Conservation (phyloP, 2,329 filamentous ascomycete species). For the Hysterium pulicare region DNA sequence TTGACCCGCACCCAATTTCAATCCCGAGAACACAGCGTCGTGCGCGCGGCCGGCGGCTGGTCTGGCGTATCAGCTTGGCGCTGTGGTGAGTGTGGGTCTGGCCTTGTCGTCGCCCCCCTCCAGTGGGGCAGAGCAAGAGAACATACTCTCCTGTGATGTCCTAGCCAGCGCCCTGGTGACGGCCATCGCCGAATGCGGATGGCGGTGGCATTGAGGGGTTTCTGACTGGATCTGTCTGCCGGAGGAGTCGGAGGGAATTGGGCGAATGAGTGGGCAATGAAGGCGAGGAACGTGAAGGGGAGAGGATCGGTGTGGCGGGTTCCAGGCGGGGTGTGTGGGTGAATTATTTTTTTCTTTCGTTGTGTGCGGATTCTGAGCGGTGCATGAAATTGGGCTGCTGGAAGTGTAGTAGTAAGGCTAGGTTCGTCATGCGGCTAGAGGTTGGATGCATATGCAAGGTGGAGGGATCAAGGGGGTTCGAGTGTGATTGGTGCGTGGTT, state of each 20-base stretch:
- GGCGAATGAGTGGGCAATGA: not conserved
- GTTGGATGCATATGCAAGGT: conserved; percentile 2
- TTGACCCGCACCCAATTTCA: not conserved
- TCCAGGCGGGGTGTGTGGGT: too few species aligned
- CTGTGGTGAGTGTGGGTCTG: not conserved
- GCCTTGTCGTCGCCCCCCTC: not conserved
- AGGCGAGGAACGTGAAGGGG: not conserved
- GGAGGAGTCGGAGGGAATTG: not conserved
- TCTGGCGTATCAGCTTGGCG: conserved; percentile 1
- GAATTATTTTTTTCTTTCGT: too few species aligned
- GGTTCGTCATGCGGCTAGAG: not conserved
- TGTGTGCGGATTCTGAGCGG: too few species aligned
- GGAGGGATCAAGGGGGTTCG: not conserved
- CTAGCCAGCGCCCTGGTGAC: too few species aligned
- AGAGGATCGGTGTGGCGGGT: too few species aligned
- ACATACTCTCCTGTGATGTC: too few species aligned
- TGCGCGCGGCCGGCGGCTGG: not conserved
- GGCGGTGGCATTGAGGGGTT: not conserved
- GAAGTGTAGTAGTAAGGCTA: not conserved
- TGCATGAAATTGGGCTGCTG: conserved; percentile 1
- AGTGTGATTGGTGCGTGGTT: conserved; percentile 1
- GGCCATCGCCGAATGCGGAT: too few species aligned
- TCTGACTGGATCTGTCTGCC: not conserved
- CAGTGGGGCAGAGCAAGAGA: not conserved
- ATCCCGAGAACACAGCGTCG: not conserved